Evolutionary conservation across 805 yeast species (phyloP).

Genomic region (Pichia paraexigua): DNA sequence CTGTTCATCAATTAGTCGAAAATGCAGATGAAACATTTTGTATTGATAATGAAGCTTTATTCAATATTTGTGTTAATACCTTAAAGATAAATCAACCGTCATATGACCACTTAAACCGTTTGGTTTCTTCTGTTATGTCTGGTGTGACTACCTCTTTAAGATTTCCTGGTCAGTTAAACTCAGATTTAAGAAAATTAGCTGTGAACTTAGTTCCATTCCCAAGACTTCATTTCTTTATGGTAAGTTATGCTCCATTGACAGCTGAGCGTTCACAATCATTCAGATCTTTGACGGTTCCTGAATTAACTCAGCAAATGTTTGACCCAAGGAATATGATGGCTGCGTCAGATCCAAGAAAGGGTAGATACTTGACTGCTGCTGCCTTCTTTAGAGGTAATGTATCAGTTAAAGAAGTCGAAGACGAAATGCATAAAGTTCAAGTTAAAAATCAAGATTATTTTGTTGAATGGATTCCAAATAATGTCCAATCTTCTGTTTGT

Average conservation of each 20-base stretch:
- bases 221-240: conserved; percentile 91
- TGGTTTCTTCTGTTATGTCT: conserved; percentile 88
- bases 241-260: conserved; percentile 88
- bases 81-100: conserved; percentile 74
- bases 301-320: conserved; percentile 88
- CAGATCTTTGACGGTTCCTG: conserved; percentile 80
- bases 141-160: conserved; percentile 92
- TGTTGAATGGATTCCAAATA: conserved; percentile 95
- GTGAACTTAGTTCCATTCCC: conserved; percentile 94
- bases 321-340: conserved; percentile 95
- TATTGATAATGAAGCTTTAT: conserved; percentile 89
- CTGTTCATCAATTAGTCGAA: conserved; percentile 87
- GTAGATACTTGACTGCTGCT: conserved; percentile 87
- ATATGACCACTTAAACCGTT: conserved; percentile 68
- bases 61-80: conserved; percentile 81
- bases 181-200: conserved; percentile 87
- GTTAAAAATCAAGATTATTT: conserved; percentile 74
- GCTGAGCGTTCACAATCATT: conserved; percentile 74
- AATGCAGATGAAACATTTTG: conserved; percentile 91
- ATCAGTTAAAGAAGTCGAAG: conserved; percentile 89
- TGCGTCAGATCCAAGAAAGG: conserved; percentile 84
- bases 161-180: conserved; percentile 91
- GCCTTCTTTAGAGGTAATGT: conserved; percentile 93
- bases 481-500: conserved; percentile 90
- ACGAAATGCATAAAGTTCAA: conserved; percentile 81